phyloP scores from a whole-genome alignment of 768 basidiomycete genomes.

The Piloderma croceum region DNA sequence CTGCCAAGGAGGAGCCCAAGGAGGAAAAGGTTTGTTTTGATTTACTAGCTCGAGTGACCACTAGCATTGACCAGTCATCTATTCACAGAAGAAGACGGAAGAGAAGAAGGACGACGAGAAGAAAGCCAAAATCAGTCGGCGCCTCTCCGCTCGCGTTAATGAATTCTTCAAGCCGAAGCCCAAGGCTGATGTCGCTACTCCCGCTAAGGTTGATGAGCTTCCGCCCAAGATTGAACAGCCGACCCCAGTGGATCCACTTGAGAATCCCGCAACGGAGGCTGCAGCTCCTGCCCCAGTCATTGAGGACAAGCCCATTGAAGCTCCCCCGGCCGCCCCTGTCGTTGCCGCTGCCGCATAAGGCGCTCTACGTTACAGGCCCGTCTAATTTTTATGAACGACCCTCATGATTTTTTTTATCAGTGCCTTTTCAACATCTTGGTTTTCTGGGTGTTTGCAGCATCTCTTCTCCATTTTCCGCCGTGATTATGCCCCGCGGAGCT shows the following conservation, averaged over 20 bases:
- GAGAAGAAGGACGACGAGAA: conserved; percentile 45
- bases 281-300: conserved; percentile 28
- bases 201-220: conserved; percentile 84
- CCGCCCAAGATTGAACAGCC: conserved; percentile 88
- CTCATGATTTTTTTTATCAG: conserved; percentile 26
- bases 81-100: conserved; percentile 43
- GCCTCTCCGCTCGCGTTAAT: conserved; percentile 76
- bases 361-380: conserved; percentile 9
- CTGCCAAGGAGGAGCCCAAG: conserved; percentile 37
- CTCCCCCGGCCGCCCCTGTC: conserved; percentile 54
- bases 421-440: conserved; percentile 28
- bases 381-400: conserved; percentile 40
- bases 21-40: conserved; percentile 53
- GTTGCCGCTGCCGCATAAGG: conserved; percentile 78
- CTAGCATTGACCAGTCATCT: conserved; percentile 3
- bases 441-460: conserved; percentile 35
- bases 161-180: conserved; percentile 78
- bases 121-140: conserved; percentile 66
- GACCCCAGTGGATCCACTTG: conserved; percentile 74
- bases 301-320: conserved; percentile 21
- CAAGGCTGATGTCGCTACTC: conserved; percentile 56
- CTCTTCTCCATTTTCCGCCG: conserved; percentile 32
- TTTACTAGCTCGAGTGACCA: neutral
- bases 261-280: conserved; percentile 61
- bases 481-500: conserved; percentile 33